These are phyloP conservation scores for Emydomyces testavorans DNA, from an alignment of 2,329 filamentous ascomycete species.

Conservation along the genomic window DNA sequence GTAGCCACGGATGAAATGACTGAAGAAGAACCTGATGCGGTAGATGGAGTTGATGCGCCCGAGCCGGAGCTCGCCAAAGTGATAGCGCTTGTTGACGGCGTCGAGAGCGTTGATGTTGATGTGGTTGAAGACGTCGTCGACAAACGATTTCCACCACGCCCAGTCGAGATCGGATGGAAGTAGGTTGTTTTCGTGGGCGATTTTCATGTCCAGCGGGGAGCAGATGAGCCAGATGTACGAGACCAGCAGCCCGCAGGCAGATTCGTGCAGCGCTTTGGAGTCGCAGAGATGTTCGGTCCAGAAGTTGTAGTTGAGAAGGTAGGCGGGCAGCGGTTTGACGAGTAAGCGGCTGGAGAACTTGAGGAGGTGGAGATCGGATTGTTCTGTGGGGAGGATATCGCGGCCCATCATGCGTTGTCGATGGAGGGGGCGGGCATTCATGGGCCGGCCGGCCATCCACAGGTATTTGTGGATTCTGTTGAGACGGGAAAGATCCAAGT, in stretches of 20 bases:
- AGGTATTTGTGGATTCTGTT: slow-evolving; percentile 20
- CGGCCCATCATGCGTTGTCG: slow-evolving; percentile 18
- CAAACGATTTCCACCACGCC: slow-evolving; percentile 30
- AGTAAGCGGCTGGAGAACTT: slow-evolving; percentile 18
- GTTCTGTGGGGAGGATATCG: slow-evolving; percentile 21
- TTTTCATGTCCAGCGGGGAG: slow-evolving; percentile 30
- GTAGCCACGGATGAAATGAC: slow-evolving; percentile 23
- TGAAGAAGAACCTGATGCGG: slow-evolving; percentile 23
- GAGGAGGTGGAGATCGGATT: slow-evolving; percentile 22
- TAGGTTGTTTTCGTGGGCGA: slow-evolving; percentile 25
- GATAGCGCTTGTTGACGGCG: slow-evolving; percentile 31
- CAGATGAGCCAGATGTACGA: slow-evolving; percentile 35
- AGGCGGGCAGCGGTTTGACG: slow-evolving; percentile 24
- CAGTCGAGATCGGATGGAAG: slow-evolving; percentile 29
- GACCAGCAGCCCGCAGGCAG: slow-evolving; percentile 31
- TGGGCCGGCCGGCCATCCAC: slow-evolving; percentile 21
- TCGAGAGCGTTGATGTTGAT: slow-evolving; percentile 23
- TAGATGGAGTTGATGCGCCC: slow-evolving; percentile 37
- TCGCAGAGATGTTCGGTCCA: slow-evolving; percentile 20
- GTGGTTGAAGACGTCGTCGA: slow-evolving; percentile 23
- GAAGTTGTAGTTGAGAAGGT: slow-evolving; percentile 19
- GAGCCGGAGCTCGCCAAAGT: slow-evolving; percentile 37
- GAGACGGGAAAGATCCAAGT: slow-evolving; percentile 16
- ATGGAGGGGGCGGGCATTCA: slow-evolving; percentile 21
- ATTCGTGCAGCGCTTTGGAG: slow-evolving; percentile 18